phyloP scores from a whole-genome alignment of 805 yeast species.

The Candida tallmaniae region DNA sequence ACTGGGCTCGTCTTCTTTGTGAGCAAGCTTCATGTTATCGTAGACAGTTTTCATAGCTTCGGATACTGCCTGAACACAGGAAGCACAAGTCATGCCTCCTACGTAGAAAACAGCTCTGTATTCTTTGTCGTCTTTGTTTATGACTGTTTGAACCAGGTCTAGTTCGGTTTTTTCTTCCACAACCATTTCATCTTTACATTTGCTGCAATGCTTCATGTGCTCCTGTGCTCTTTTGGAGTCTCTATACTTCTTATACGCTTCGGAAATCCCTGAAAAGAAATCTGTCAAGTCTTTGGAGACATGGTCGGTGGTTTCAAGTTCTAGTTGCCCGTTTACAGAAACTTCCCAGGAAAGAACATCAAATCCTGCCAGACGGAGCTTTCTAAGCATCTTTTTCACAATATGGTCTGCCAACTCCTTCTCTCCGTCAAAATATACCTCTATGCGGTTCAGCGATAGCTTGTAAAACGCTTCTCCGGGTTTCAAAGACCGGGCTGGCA shows the following conservation, averaged over 20 bases:
- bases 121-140: conserved; percentile 21
- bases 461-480: conserved; percentile 8
- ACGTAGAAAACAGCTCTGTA: conserved; percentile 50
- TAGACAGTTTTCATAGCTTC: conserved; percentile 23
- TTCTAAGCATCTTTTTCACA: conserved; percentile 20
- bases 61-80: conserved; percentile 29
- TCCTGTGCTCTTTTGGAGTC: conserved; percentile 12
- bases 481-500: not conserved
- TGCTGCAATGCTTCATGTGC: conserved; percentile 40
- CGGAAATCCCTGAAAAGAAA: conserved; percentile 13
- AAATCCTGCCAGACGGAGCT: conserved; percentile 35
- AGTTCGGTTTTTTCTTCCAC: conserved; percentile 10
- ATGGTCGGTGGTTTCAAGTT: conserved; percentile 14
- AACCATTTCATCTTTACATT: conserved; percentile 27
- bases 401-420: conserved; percentile 2
- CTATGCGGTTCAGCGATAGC: conserved; percentile 22
- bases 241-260: conserved; percentile 15
- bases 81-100: conserved; percentile 41
- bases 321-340: conserved; percentile 14
- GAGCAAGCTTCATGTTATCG: conserved; percentile 4
- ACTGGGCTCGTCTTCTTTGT: conserved; percentile 20
- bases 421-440: conserved; percentile 16
- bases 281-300: conserved; percentile 10
- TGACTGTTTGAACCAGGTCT: conserved; percentile 22
- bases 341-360: conserved; percentile 32